Base-by-base conservation (phyloP, 768 basidiomycete genomes). In the Boletus rubescentipes region DNA sequence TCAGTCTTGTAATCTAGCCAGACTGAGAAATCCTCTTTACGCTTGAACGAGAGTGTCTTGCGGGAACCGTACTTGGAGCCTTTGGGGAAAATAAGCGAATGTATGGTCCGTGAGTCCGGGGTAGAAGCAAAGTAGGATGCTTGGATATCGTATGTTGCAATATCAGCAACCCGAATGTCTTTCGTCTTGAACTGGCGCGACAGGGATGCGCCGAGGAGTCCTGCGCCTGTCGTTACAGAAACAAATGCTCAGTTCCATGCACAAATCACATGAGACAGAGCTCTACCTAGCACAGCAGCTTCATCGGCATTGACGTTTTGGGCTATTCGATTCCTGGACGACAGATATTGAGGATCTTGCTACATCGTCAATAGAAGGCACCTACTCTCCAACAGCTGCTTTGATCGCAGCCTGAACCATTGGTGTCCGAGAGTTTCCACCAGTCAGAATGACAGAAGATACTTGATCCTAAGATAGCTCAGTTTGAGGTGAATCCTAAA, bases 231-330 rank as follows among this genome's bases (percentile, higher is more conserved):
- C 15, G 9, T 42, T 35, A 30, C 16, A 15, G 30, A 54, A 18
- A 10, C 9, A 48, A 18, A 23, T 18, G 31, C 5, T 55, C 51
- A 51, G 62, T 47, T 49, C 26, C 29, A 49, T n/a, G 20, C 29
- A 42, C 31, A 2, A 15, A 2, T 39, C 35, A 53, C 46, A 41
- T 3, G 16, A 49, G 21, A 55, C 15, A 20, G 8, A 8, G 21
- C 45, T 61, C 20, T 68, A 78, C 89, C 93, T 40, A 99, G 81
- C 18, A 98, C 96, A 23, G 89, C 91, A 0, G 93, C 91, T 73
- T 99, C 97, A 67, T 98, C 97, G 0, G 96, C 88, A 68, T 99
- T 98, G 56, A 99, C 91, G 61, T 98, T 98, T 65, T 87, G 79
- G 6, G 96, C 92, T 53, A 98, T 88, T 71, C 91, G 92, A 48